phyloP scores from a whole-genome alignment of 192 early-diverging fungal genomes.

The Entomortierella chlamydospora region DNA sequence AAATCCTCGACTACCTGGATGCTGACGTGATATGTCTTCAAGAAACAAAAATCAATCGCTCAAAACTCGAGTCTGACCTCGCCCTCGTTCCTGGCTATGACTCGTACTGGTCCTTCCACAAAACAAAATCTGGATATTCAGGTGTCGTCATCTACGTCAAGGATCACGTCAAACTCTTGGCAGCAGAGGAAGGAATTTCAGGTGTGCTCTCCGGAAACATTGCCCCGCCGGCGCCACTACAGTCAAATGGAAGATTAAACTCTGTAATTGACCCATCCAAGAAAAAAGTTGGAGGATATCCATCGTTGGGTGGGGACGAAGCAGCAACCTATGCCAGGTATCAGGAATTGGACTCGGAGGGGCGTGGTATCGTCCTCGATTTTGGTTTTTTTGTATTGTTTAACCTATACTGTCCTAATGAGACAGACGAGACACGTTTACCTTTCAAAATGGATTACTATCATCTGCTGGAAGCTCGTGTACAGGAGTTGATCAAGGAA shows the following conservation, averaged over 20 bases:
- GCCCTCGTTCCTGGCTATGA: conserved; percentile 76
- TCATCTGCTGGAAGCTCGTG: conserved; percentile 55
- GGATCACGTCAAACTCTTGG: conserved; percentile 60
- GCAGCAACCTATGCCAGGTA: conserved; percentile 15
- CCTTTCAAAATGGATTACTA: conserved; percentile 69
- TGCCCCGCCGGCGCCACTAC: neutral
- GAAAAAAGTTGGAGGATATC: conserved; percentile 31
- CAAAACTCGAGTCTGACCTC: conserved; percentile 66
- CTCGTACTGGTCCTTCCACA: conserved; percentile 77
- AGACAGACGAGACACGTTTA: conserved; percentile 58
- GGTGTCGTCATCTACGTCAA: conserved; percentile 77
- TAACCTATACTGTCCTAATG: conserved; percentile 79
- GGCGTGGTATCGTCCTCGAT: conserved; percentile 76
- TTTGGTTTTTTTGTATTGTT: conserved; percentile 81
- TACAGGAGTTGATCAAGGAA: conserved; percentile 58
- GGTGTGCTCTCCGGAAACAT: conserved; percentile 49
- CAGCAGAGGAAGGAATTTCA: conserved; percentile 78
- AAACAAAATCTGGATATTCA: conserved; percentile 72
- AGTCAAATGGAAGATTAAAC: neutral
- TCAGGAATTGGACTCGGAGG: conserved; percentile 75
- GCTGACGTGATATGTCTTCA: conserved; percentile 80
- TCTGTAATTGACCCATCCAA: neutral
- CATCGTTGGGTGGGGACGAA: neutral
- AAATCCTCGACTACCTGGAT: conserved; percentile 59
- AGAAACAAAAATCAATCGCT: conserved; percentile 77